phyloP scores from a whole-genome alignment of 78 protist genomes.

The Diacronema lutheri region DNA sequence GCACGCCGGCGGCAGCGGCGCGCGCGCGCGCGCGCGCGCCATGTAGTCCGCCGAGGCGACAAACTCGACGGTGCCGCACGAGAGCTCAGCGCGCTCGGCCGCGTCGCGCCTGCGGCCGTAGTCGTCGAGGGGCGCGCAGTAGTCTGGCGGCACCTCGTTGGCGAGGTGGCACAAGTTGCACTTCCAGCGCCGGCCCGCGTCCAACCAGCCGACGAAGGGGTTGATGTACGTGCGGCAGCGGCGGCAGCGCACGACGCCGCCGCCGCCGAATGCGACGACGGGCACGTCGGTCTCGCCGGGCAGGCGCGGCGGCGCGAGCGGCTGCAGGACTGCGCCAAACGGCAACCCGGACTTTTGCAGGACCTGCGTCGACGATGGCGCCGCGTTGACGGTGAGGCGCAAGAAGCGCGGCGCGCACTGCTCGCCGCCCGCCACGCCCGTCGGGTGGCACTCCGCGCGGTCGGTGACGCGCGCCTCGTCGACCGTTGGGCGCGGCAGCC shows the following conservation, averaged over 20 bases:
- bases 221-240: constrained; percentile 53
- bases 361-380: background rate
- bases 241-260: constrained; percentile 39
- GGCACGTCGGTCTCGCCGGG: background rate
- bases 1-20: too few species aligned
- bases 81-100: constrained; percentile 61
- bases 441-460: background rate
- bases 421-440: background rate
- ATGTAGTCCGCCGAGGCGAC: constrained; percentile 63
- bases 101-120: constrained; percentile 59
- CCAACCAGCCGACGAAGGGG: constrained; percentile 32
- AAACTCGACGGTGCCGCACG: constrained; percentile 58
- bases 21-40: too few species aligned
- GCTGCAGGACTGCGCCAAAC: constrained; percentile 32
- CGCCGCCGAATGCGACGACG: constrained; percentile 22
- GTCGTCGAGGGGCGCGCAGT: constrained; percentile 62
- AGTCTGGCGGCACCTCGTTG: constrained; percentile 48
- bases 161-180: constrained; percentile 3
- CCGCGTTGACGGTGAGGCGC: constrained; percentile 23
- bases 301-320: constrained; percentile 11
- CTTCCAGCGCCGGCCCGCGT: constrained; percentile 39
- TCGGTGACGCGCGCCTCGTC: background rate
- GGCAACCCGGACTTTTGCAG: constrained; percentile 11
- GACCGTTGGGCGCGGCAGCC: background rate
- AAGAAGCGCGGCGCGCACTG: constrained; percentile 2